Base-by-base conservation (phyloP, 352 stramenopile genomes). In the Blastocystis sp. region DNA sequence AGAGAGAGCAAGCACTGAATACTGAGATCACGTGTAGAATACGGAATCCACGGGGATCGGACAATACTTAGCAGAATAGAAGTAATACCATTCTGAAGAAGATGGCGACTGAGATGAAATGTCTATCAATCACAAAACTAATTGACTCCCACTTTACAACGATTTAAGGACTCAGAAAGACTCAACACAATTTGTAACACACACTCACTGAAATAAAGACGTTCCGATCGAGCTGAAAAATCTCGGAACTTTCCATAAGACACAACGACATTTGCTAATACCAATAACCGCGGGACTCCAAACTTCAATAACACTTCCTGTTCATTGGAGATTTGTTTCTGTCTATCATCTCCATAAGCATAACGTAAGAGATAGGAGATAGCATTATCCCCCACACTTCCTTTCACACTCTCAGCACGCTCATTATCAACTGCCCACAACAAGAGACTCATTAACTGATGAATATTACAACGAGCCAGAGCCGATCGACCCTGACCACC, bases 371-470 rank as follows among this genome's bases (percentile, higher is more conserved):
- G 53, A 27, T 57, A 48, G 13, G 27, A n/a, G 7, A 68, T 84
- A 11, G 53, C 73, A 51, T 84, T 84, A 2, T 58, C 24, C 19
- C 73, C 73, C 9, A 84, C 73, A 48, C 53, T 53, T 9, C 48
- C 54, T 24, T n/a, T 35, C 7, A n/a, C 27, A 24, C 68, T 44
- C 27, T 30, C 35, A 11, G 51, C 19, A 24, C 24, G 19, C 17
- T 84, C 73, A 35, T 84, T 69, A 22, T 84, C 54, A 24, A 84
- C 73, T 22, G 73, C 73, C 73, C 73, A 84, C 19, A 84, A 51
- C 22, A 84, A 30, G 1, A 84, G 73, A 0, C 44, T 84, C 73
- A 84, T 84, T 9, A 84, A 30, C 73, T 84, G 51, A 15, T 84
- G 73, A 15, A 84, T 84, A 5, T 27, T 53, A 37, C 73, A 84